Evolutionary conservation across 441 rosid genomes (phyloP), one percentile per base, ranked within the genome.

Genomic region (Gossypium lobatum): DNA sequence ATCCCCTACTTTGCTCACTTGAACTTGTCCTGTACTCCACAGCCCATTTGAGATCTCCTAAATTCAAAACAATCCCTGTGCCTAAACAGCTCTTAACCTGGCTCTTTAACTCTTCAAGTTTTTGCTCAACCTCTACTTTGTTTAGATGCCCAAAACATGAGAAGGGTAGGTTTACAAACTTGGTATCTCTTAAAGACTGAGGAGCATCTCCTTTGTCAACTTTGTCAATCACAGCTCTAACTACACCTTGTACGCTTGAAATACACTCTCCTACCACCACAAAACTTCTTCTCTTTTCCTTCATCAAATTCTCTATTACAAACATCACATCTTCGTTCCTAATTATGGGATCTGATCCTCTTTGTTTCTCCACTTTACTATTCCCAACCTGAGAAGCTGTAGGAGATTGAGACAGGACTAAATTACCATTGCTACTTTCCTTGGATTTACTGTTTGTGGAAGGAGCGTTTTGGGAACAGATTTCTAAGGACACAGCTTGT

Each of bases 21-120:
- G 79, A 65, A 57, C 81, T 81, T 25, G 83, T 79, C 79, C 88
- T 82, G 26, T 76, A 77, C 74, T 85, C 89, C 16, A 80, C 80
- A n/a, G 83, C 81, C 87, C 91, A 86, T 60, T 83, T 80, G 37
- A 89, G 82, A 84, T 88, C 91, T 65, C 92, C 92, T 3, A 89
- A 79, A 68, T 85, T 84, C 23, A 88, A 80, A 65, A 88, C 78
- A 46, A 81, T 81, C 55, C 87, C 88, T 55, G 72, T 67, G 6
- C 81, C 77, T 26, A 82, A 74, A 74, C 72, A 79, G 25, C 80
- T 80, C 60, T 77, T 83, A 52, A 85, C 82, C 1, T 71, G 77
- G 61, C 64, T 76, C 83, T 72, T 83, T 48, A 89, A 71, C 74
- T 84, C 95, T 73, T 82, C 82, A 16, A 89, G 76, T 69, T 82